Percentiles rank a stretch among this genome's conserved stretches.
Evolutionary conservation across 164 flowering plant genomes (phyloP).

Genomic region (Kalanchoe fedtschenkoi): DNA sequence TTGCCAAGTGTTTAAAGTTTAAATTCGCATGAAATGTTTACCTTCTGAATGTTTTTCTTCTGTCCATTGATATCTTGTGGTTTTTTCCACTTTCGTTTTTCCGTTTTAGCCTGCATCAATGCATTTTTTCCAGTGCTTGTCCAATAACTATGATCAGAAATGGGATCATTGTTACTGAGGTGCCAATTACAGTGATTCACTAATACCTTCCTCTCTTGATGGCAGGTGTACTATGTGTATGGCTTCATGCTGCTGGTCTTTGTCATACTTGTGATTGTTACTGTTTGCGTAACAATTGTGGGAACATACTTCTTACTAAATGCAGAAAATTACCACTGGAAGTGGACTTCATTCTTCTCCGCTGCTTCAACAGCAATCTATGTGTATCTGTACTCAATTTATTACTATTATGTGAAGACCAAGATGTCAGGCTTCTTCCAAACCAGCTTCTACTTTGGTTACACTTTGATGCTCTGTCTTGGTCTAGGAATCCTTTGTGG

Average conservation of each 20-base stretch:
- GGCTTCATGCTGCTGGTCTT: constrained; percentile 96
- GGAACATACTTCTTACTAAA: constrained; percentile 91
- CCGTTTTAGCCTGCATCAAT: background rate
- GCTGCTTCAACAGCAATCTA: constrained; percentile 96
- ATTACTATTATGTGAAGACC: constrained; percentile 88
- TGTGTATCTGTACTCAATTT: constrained; percentile 84
- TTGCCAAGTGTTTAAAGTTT: no score
- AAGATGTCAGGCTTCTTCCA: constrained; percentile 99
- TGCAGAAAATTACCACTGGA: constrained; percentile 99
- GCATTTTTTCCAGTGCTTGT: background rate
- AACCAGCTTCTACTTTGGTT: constrained; percentile 97
- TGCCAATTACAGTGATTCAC: background rate
- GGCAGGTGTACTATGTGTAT: constrained; percentile 92
- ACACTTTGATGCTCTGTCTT: constrained; percentile 93
- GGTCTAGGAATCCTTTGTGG: constrained; percentile 95
- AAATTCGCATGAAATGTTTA: no score
- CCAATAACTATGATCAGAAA: background rate
- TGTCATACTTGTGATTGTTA: constrained; percentile 80
- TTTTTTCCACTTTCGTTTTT: no score
- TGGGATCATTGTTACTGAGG: background rate
- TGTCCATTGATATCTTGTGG: no score
- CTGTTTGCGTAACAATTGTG: constrained; percentile 95
- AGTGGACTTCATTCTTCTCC: constrained; percentile 99
- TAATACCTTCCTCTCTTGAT: background rate
- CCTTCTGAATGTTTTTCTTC: no score